Conservation (phyloP, 257 asterid genomes). For the Parsonsia alboflavescens region DNA sequence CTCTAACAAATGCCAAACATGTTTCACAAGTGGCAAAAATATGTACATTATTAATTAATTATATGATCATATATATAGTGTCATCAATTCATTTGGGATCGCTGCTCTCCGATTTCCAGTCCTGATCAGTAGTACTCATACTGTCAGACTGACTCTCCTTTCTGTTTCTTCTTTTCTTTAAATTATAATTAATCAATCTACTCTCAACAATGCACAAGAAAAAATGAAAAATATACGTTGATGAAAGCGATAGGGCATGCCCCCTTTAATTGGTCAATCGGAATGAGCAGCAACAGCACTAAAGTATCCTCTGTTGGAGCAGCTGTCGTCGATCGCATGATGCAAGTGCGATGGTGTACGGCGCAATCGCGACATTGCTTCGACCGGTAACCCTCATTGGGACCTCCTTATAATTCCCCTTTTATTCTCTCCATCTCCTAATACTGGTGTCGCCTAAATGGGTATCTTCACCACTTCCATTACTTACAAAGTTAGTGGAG, state of each 20-base stretch:
- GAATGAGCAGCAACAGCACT: neutral
- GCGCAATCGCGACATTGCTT: neutral
- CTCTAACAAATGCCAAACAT: neutral
- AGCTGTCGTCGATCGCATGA: constrained; percentile 4
- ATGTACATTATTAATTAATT: neutral
- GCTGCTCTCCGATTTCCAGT: neutral
- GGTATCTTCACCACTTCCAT: constrained; percentile 28
- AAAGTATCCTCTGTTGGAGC: neutral
- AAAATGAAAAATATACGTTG: neutral
- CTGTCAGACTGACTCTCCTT: neutral
- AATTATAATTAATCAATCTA: neutral
- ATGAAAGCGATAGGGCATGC: constrained; percentile 5
- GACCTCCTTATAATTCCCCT: neutral
- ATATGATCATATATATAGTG: neutral
- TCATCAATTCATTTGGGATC: constrained; percentile 1
- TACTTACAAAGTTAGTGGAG: constrained; percentile 59
- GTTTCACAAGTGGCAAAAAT: neutral
- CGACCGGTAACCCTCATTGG: constrained; percentile 25
- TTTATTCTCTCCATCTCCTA: constrained; percentile 14
- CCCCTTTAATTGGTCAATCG: neutral
- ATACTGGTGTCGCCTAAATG: constrained; percentile 38
- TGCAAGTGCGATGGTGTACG: neutral
- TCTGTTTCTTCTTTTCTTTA: neutral
- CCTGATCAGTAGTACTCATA: neutral
- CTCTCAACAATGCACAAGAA: neutral